Percentiles rank a stretch among this genome's conserved stretches.
These are phyloP conservation scores for Tuber borchii DNA, from an alignment of 495 filamentous ascomycete species.

Conservation along the genomic window DNA sequence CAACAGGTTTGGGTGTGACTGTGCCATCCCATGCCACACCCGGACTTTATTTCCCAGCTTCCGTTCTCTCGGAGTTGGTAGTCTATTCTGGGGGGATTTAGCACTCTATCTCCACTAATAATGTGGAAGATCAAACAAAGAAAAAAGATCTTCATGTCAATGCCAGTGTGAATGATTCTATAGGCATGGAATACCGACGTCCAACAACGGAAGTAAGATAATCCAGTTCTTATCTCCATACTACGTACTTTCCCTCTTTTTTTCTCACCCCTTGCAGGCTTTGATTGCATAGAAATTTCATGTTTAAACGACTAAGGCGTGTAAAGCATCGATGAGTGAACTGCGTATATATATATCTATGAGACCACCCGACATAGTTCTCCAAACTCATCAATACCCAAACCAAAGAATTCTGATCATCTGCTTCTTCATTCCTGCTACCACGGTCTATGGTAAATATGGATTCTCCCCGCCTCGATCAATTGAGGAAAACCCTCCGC, in stretches of 20 bases:
- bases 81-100: neutral
- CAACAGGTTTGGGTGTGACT: neutral
- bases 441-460: neutral
- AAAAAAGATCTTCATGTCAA: neutral
- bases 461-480: slow-evolving; percentile 10
- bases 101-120: neutral
- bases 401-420: neutral
- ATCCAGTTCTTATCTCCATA: neutral
- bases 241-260: neutral
- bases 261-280: neutral
- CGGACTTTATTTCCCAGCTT: slow-evolving; percentile 47
- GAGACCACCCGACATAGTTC: neutral
- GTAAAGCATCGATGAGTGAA: neutral
- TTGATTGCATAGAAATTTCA: neutral
- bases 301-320: neutral
- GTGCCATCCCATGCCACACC: slow-evolving; percentile 42
- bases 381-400: neutral
- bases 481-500: slow-evolving; percentile 6
- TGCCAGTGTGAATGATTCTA: neutral
- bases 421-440: neutral
- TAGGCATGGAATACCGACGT: neutral
- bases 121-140: neutral
- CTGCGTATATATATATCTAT: neutral
- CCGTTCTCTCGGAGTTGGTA: neutral
- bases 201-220: neutral